Evolutionary conservation across 768 basidiomycete genomes (phyloP).

Genomic region (Mycena alexandri): DNA sequence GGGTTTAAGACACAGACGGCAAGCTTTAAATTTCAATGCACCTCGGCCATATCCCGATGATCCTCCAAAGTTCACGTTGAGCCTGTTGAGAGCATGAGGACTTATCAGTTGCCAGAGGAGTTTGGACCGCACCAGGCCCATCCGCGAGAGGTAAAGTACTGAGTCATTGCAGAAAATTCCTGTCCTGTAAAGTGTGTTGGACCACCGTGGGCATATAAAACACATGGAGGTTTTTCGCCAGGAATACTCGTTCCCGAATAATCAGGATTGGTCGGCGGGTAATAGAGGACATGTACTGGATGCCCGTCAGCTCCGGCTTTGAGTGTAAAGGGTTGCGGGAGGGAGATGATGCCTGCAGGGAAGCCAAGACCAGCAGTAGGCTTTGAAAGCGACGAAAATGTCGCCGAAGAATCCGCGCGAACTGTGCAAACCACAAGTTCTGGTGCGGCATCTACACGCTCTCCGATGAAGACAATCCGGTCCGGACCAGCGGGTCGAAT

Average conservation of each 20-base stretch:
- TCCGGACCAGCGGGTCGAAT: slow-evolving; percentile 49
- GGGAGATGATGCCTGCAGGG: slow-evolving; percentile 56
- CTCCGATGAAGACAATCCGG: slow-evolving; percentile 59
- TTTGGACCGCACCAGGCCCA: slow-evolving; percentile 73
- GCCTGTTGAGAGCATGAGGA: slow-evolving; percentile 44
- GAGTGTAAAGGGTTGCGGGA: slow-evolving; percentile 63
- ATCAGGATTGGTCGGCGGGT: slow-evolving; percentile 74
- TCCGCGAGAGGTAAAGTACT: slow-evolving; percentile 79
- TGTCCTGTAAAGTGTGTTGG: slow-evolving; percentile 67
- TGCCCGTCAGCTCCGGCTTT: slow-evolving; percentile 45
- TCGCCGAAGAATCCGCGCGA: slow-evolving; percentile 36
- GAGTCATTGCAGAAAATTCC: slow-evolving; percentile 63
- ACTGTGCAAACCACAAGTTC: slow-evolving; percentile 53
- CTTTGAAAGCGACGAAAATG: slow-evolving; percentile 39
- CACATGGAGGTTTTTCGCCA: slow-evolving; percentile 75
- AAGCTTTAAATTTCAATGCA: neutral
- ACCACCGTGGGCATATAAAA: slow-evolving; percentile 78
- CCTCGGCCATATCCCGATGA: slow-evolving; percentile 68
- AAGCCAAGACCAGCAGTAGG: slow-evolving; percentile 39
- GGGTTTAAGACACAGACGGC: slow-evolving; percentile 57
- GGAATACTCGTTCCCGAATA: slow-evolving; percentile 62
- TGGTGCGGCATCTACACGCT: slow-evolving; percentile 54
- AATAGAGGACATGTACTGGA: slow-evolving; percentile 73
- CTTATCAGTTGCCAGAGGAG: neutral
- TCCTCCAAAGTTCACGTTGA: slow-evolving; percentile 73